Percentiles rank a stretch among this genome's conserved stretches.
These are phyloP conservation scores for Sporothrix sp. DNA, from an alignment of 2,329 filamentous ascomycete genomes.

Conservation along the genomic window DNA sequence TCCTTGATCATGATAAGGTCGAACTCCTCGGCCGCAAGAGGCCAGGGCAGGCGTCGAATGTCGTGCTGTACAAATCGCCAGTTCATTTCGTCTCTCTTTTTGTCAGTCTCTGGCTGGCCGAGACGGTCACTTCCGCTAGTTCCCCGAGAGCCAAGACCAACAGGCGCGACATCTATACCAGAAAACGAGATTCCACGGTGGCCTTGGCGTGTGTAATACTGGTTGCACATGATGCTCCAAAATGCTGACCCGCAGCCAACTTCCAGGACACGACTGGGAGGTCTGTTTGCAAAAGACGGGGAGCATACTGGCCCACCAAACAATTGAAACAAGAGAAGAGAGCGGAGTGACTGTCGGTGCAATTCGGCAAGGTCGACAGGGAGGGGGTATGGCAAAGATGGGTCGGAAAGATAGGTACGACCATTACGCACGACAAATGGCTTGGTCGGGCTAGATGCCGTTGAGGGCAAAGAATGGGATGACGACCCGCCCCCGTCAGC, in stretches of 20 bases:
- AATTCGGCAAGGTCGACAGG: conserved; percentile 76
- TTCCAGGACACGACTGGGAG: conserved; percentile 72
- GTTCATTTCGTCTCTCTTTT: conserved; percentile 52
- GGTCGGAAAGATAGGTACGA: conserved; percentile 71
- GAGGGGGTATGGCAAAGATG: conserved; percentile 65
- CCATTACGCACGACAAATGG: conserved; percentile 67
- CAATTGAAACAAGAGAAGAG: conserved; percentile 69
- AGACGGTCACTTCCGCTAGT: background rate
- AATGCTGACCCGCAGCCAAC: conserved; percentile 80
- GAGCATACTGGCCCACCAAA: conserved; percentile 74
- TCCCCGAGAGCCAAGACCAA: conserved; percentile 19
- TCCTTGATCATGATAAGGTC: conserved; percentile 87
- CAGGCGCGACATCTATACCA: conserved; percentile 69
- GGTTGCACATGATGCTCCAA: conserved; percentile 83
- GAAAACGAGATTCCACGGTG: conserved; percentile 65
- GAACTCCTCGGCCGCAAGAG: conserved; percentile 70
- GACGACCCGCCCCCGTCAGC: conserved; percentile 31
- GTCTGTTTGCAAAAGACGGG: conserved; percentile 52
- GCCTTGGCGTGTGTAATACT: conserved; percentile 59
- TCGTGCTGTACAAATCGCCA: conserved; percentile 89
- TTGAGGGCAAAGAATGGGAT: conserved; percentile 18
- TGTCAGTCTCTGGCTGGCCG: conserved; percentile 28
- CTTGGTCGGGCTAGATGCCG: conserved; percentile 26
- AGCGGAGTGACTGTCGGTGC: conserved; percentile 77
- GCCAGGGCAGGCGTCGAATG: conserved; percentile 62